phyloP scores from a whole-genome alignment of 352 stramenopile genomes.

The Saprolegnia parasitica region DNA sequence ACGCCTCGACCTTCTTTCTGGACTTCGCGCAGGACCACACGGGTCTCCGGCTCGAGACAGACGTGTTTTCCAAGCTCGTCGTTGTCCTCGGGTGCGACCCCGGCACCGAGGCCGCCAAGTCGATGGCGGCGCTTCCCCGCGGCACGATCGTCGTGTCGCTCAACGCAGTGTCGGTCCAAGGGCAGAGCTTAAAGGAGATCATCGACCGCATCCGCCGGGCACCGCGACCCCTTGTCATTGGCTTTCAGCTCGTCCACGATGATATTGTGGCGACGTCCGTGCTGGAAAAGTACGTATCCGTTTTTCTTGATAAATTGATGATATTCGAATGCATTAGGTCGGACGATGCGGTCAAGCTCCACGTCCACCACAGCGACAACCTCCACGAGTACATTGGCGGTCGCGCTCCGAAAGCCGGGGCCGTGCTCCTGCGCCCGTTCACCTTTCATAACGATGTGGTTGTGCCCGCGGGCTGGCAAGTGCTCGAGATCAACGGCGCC shows the following conservation, averaged over 20 bases:
- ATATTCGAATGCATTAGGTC: background rate
- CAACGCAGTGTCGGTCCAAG: conserved; percentile 44
- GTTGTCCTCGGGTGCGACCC: conserved; percentile 60
- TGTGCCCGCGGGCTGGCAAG: conserved; percentile 50
- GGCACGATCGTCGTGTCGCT: conserved; percentile 62
- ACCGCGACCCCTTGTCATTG: conserved; percentile 46
- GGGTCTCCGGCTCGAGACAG: conserved; percentile 62
- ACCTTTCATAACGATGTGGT: background rate
- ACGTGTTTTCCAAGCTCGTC: conserved; percentile 44
- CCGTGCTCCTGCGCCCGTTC: background rate
- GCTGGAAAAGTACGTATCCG: too few relatives aligned
- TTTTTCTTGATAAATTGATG: too few relatives aligned
- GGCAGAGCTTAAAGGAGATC: conserved; percentile 47
- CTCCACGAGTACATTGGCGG: conserved; percentile 31
- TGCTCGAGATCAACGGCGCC: conserved; percentile 63
- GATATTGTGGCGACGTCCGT: too few relatives aligned
- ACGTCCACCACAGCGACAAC: conserved; percentile 19
- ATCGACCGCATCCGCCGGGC: conserved; percentile 47
- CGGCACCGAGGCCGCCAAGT: conserved; percentile 48
- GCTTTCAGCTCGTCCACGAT: conserved; percentile 35
- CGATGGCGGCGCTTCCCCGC: conserved; percentile 35
- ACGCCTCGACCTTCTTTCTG: conserved; percentile 35
- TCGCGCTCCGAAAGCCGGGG: background rate
- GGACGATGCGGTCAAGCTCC: background rate
- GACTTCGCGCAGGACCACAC: conserved; percentile 58